phyloP scores from a whole-genome alignment of 2,329 filamentous ascomycete genomes.

The Diaporthe velutina region DNA sequence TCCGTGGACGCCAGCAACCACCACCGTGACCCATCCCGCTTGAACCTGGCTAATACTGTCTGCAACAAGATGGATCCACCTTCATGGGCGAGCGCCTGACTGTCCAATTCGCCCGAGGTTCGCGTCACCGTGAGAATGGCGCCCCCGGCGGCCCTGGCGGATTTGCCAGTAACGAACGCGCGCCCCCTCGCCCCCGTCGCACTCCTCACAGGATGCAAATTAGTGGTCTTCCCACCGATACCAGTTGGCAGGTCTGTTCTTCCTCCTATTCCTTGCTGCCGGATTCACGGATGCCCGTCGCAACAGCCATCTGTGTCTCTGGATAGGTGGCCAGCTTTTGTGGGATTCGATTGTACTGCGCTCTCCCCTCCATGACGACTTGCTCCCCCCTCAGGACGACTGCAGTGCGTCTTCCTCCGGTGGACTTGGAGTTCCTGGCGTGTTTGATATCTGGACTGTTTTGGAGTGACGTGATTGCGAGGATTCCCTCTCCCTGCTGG shows the following conservation, averaged over 20 bases:
- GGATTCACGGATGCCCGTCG: constrained; percentile 54
- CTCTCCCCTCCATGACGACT: constrained; percentile 31
- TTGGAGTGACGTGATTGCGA: constrained; percentile 31
- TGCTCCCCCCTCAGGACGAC: constrained; percentile 38
- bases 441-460: constrained; percentile 38
- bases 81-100: constrained; percentile 98
- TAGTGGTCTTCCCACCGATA: constrained; percentile 95
- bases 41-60: constrained; percentile 53
- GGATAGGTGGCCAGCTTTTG: constrained; percentile 40
- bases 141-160: constrained; percentile 44
- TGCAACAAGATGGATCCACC: constrained; percentile 86
- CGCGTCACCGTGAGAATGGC: constrained; percentile 64
- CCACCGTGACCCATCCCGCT: constrained; percentile 39
- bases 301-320: constrained; percentile 37
- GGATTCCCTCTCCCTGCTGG: constrained; percentile 27
- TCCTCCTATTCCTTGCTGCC: constrained; percentile 69
- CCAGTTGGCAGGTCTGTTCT: constrained; percentile 99
- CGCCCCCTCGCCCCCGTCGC: constrained; percentile 83
- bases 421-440: constrained; percentile 24
- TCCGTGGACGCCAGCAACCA: constrained; percentile 49
- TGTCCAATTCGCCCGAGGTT: constrained; percentile 96
- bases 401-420: constrained; percentile 41
- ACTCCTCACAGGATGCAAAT: constrained; percentile 98
- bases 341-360: constrained; percentile 36
- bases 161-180: constrained; percentile 68